Percentiles rank a stretch among this genome's conserved stretches.
These are phyloP conservation scores for Pyrenophora teres DNA, from an alignment of 2,329 filamentous ascomycete species.

Conservation along the genomic window DNA sequence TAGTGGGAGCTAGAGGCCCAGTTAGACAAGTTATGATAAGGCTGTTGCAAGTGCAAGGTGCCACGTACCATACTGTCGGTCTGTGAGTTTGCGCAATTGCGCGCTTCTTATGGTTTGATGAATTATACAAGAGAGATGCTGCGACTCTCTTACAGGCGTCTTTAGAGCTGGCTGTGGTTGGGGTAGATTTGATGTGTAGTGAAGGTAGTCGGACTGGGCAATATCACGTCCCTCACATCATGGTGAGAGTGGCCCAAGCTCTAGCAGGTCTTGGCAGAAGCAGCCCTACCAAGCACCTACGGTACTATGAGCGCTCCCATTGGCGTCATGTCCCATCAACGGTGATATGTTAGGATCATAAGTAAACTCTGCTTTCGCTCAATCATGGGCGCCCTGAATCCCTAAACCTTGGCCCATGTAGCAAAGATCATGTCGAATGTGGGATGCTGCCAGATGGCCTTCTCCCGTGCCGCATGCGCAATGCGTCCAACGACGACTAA, in stretches of 20 bases:
- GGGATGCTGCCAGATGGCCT: constrained; percentile 21
- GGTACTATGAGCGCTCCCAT: not conserved
- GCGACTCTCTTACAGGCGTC: not conserved
- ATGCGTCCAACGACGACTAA: too few relatives aligned
- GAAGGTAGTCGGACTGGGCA: not conserved
- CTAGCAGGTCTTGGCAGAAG: constrained; percentile 6
- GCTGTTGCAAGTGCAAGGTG: constrained; percentile 2
- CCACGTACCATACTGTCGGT: constrained; percentile 33
- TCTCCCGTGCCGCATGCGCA: not conserved
- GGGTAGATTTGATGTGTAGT: not conserved
- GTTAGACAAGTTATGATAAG: constrained; percentile 14
- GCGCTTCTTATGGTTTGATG: not conserved
- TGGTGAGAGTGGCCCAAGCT: constrained; percentile 11
- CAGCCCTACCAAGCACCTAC: constrained; percentile 5
- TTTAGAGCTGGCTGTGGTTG: not conserved
- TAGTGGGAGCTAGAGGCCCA: constrained; percentile 59
- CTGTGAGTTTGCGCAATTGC: not conserved
- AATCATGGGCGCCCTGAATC: not conserved
- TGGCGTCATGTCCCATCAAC: not conserved
- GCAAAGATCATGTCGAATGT: not conserved
- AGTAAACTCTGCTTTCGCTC: too few relatives aligned
- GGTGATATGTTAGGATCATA: too few relatives aligned
- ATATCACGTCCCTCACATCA: constrained; percentile 3
- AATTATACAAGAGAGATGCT: not conserved
- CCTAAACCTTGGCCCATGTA: not conserved